phyloP scores from a whole-genome alignment of 2,329 filamentous ascomycete species.

The Volutella citrinella region DNA sequence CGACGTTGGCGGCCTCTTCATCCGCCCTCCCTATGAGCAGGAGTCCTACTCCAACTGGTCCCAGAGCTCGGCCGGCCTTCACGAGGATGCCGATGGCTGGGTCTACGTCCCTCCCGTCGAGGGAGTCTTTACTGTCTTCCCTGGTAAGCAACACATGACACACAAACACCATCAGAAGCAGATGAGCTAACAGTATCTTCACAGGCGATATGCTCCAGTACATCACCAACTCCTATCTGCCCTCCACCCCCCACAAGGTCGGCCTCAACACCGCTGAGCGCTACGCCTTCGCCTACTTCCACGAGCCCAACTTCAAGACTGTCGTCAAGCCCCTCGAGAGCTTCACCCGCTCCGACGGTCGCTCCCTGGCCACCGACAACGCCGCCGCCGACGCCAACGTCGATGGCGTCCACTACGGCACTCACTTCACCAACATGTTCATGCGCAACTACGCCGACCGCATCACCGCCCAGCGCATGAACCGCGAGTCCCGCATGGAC shows the following conservation, averaged over 20 bases:
- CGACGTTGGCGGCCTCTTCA: slow-evolving; percentile 48
- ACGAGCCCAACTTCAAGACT: slow-evolving; percentile 47
- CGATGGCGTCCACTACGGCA: slow-evolving; percentile 46
- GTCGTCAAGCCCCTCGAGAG: slow-evolving; percentile 41
- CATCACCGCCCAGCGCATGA: slow-evolving; percentile 40
- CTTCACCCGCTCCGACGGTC: too few relatives aligned
- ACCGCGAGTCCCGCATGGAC: too few relatives aligned
- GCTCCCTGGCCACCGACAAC: too few relatives aligned
- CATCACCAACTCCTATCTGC: slow-evolving; percentile 43
- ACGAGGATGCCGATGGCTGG: slow-evolving; percentile 45
- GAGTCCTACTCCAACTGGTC: slow-evolving; percentile 46
- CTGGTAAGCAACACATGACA: slow-evolving; percentile 29
- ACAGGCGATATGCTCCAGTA: slow-evolving; percentile 51
- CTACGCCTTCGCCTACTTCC: slow-evolving; percentile 49
- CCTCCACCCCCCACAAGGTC: slow-evolving; percentile 49
- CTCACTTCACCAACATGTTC: slow-evolving; percentile 51
- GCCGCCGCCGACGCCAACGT: slow-evolving; percentile 29
- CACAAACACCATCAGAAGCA: not conserved
- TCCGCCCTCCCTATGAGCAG: slow-evolving; percentile 38
- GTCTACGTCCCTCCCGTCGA: slow-evolving; percentile 44
- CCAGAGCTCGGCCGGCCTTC: slow-evolving; percentile 39
- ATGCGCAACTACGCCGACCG: slow-evolving; percentile 47
- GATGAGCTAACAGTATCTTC: too few relatives aligned
- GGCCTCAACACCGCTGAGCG: slow-evolving; percentile 46
- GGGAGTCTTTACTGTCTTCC: slow-evolving; percentile 47